Percentiles rank a stretch among this genome's conserved stretches.
These are phyloP conservation scores for Sugiyamaella neomexicana DNA, from an alignment of 1,139 yeast species.

Conservation along the genomic window DNA sequence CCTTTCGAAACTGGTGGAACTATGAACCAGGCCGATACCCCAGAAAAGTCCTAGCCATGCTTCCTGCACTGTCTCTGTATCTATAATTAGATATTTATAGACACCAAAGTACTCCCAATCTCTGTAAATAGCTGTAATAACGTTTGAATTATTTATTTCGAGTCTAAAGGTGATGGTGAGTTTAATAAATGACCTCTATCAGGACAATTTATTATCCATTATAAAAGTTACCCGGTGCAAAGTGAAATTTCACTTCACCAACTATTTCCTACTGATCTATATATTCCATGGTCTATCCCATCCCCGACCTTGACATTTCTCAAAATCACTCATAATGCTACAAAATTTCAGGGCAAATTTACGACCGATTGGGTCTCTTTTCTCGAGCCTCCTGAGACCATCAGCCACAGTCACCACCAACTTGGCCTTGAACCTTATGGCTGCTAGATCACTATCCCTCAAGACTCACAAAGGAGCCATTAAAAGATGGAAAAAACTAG, in stretches of 20 bases:
- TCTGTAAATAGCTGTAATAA: constrained; percentile 13
- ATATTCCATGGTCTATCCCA: too few species aligned
- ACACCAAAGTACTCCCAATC: too few species aligned
- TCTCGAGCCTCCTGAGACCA: neutral
- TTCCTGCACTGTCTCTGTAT: neutral
- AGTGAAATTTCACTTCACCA: constrained; percentile 14
- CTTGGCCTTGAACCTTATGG: neutral
- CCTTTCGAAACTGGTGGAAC: constrained; percentile 74
- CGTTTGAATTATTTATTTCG: neutral
- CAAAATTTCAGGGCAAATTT: neutral
- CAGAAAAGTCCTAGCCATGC: constrained; percentile 12
- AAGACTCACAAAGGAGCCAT: constrained; percentile 78
- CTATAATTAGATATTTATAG: neutral
- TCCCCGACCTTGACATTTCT: too few species aligned
- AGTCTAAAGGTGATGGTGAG: too few species aligned
- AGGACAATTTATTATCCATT: too few species aligned
- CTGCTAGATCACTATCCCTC: constrained; percentile 3
- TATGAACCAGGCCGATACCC: constrained; percentile 30
- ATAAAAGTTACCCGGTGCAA: neutral
- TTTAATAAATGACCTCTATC: too few species aligned
- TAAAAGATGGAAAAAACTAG: constrained; percentile 78
- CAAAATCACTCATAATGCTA: constrained; percentile 6
- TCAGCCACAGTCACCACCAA: neutral
- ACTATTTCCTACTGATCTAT: too few species aligned
- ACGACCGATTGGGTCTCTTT: neutral